Evolutionary conservation across 768 basidiomycete genomes (phyloP).

Genomic region (Mycena rosella): DNA sequence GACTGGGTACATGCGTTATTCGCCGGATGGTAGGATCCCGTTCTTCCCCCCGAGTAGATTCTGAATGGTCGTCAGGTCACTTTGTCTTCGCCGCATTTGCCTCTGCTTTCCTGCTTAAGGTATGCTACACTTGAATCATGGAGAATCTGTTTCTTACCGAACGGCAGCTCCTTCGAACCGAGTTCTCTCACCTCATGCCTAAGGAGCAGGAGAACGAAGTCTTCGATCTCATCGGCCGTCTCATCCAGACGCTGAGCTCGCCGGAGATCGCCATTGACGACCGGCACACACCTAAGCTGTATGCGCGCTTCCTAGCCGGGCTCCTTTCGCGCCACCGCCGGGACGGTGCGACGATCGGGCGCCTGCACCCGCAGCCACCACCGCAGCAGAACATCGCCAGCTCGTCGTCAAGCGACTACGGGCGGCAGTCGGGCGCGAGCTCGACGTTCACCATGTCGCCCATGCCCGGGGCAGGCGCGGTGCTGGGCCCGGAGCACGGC

Average conservation of each 20-base stretch:
- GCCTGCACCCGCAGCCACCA: slow-evolving; percentile 64
- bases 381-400: slow-evolving; percentile 47
- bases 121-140: slow-evolving; percentile 42
- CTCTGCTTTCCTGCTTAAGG: slow-evolving; percentile 87
- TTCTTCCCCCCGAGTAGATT: not conserved
- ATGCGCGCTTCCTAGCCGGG: slow-evolving; percentile 84
- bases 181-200: slow-evolving; percentile 72
- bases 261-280: slow-evolving; percentile 85
- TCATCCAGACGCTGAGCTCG: slow-evolving; percentile 80
- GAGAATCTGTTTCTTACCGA: not conserved
- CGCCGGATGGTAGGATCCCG: slow-evolving; percentile 73
- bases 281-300: slow-evolving; percentile 83
- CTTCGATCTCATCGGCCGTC: slow-evolving; percentile 75
- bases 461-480: slow-evolving; percentile 32
- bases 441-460: slow-evolving; percentile 47
- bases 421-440: slow-evolving; percentile 31
- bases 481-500: slow-evolving; percentile 31
- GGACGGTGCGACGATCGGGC: slow-evolving; percentile 72
- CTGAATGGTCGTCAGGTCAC: slow-evolving; percentile 58
- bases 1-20: slow-evolving; percentile 81
- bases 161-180: slow-evolving; percentile 75
- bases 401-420: slow-evolving; percentile 33
- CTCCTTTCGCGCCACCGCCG: slow-evolving; percentile 77
- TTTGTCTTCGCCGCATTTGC: slow-evolving; percentile 87
- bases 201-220: slow-evolving; percentile 78